Percentiles rank a stretch among this genome's conserved stretches.
phyloP scores from a whole-genome alignment of 2,329 filamentous ascomycete genomes.

The Pyrenophora tritici-repentis region DNA sequence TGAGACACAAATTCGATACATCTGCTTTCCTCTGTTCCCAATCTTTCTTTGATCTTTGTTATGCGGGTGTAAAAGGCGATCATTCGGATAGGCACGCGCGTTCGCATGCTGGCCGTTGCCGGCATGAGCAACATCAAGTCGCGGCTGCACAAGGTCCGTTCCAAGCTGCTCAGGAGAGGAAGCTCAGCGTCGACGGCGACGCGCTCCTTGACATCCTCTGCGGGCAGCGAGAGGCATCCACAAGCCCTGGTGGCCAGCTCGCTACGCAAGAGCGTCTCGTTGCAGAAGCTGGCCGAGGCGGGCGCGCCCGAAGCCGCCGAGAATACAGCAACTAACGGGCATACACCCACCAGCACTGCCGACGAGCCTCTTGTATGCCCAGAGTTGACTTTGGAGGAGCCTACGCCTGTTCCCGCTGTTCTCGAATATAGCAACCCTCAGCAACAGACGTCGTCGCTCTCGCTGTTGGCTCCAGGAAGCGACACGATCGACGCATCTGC shows the following conservation, averaged over 20 bases:
- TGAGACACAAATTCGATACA: too few relatives aligned
- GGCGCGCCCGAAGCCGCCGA: slow-evolving; percentile 15
- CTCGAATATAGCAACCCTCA: too few relatives aligned
- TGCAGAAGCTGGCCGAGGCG: slow-evolving; percentile 39
- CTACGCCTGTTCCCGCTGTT: slow-evolving; percentile 33
- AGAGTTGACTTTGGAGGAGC: slow-evolving; percentile 39
- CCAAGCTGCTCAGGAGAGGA: slow-evolving; percentile 37
- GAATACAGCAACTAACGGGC: not conserved
- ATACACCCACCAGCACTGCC: not conserved
- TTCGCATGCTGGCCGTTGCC: slow-evolving; percentile 28
- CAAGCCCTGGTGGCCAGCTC: slow-evolving; percentile 16
- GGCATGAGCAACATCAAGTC: slow-evolving; percentile 46
- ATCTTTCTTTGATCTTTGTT: too few relatives aligned
- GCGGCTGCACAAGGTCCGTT: slow-evolving; percentile 36
- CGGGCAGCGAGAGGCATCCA: slow-evolving; percentile 30
- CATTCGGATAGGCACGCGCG: slow-evolving; percentile 4
- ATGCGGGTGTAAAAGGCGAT: not conserved
- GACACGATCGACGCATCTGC: too few relatives aligned
- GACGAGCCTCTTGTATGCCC: slow-evolving; percentile 27
- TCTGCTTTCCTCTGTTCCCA: not conserved
- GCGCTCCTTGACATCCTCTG: slow-evolving; percentile 32
- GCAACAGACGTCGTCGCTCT: slow-evolving; percentile 15
- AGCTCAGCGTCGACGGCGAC: slow-evolving; percentile 33
- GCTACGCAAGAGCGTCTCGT: slow-evolving; percentile 37
- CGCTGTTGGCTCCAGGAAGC: not conserved